phyloP scores from a whole-genome alignment of 139 green algal species.

The Eudorina sp. region DNA sequence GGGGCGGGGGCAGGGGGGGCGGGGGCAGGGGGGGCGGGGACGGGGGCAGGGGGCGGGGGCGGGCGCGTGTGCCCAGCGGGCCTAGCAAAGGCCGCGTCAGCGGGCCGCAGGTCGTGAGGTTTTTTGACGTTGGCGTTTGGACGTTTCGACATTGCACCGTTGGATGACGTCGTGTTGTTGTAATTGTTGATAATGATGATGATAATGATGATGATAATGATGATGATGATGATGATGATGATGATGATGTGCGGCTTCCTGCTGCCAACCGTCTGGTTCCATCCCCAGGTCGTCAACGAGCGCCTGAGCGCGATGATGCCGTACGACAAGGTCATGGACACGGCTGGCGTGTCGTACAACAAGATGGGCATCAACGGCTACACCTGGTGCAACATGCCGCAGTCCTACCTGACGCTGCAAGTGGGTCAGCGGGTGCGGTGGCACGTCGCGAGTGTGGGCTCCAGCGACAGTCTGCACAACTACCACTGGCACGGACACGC shows the following conservation, averaged over 20 bases:
- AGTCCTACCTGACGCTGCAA: not conserved
- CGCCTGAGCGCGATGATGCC: not conserved
- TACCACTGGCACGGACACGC: slow-evolving; percentile 74
- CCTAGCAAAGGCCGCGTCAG: no score
- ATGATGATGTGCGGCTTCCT: no score
- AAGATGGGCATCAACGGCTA: slow-evolving; percentile 60
- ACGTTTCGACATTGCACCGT: no score
- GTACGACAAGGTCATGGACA: not conserved
- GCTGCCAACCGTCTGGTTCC: no score
- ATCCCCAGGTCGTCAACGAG: slow-evolving; percentile 12
- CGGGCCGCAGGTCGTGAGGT: no score
- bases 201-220: no score
- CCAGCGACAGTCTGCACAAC: slow-evolving; percentile 67
- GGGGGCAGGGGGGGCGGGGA: not conserved
- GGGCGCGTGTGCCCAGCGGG: no score
- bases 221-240: no score
- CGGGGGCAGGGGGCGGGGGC: not conserved
- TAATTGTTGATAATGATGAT: no score
- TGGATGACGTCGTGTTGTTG: no score
- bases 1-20: not conserved
- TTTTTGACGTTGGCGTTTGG: no score
- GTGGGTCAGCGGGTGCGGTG: slow-evolving; percentile 67
- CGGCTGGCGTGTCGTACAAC: not conserved
- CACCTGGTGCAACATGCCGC: slow-evolving; percentile 45
- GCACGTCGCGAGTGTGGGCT: slow-evolving; percentile 68